phyloP scores from a whole-genome alignment of 1,284 basidiomycete species.

The Trichosporon ovoides region DNA sequence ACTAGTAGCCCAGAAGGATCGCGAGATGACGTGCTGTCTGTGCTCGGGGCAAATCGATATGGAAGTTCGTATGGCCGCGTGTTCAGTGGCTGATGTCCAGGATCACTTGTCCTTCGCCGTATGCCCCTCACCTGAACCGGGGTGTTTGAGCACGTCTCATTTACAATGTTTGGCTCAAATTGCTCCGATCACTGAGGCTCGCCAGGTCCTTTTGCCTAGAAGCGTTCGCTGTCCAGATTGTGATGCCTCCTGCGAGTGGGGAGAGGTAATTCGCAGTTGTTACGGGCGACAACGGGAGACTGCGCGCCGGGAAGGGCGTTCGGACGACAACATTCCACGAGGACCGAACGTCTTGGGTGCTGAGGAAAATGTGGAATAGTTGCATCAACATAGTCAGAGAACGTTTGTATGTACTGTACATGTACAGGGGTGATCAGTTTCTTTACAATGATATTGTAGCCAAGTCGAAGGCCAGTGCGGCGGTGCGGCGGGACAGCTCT shows the following conservation, averaged over 20 bases:
- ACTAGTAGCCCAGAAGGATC: constrained; percentile 18
- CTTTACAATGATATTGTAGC: neutral
- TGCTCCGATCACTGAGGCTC: neutral
- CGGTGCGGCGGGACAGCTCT: too few relatives aligned
- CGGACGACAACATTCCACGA: too few relatives aligned
- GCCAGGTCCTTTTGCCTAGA: neutral
- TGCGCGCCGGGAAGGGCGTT: too few relatives aligned
- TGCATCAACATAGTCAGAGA: neutral
- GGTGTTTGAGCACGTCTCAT: constrained; percentile 55
- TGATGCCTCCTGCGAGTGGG: constrained; percentile 64
- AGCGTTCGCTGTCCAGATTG: neutral
- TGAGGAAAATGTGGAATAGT: neutral
- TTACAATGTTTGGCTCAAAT: constrained; percentile 60
- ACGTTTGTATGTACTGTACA: too few relatives aligned
- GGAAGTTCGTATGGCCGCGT: constrained; percentile 51
- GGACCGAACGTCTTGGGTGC: too few relatives aligned
- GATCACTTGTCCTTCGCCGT: constrained; percentile 56
- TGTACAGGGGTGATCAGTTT: too few relatives aligned
- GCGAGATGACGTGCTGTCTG: constrained; percentile 53
- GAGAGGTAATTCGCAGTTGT: constrained; percentile 64
- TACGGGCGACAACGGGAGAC: constrained; percentile 45
- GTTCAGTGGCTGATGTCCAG: constrained; percentile 49
- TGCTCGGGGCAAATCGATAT: constrained; percentile 54
- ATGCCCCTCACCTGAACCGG: constrained; percentile 51
- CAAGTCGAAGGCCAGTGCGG: too few relatives aligned